Percentiles rank a stretch among this genome's conserved stretches.
Evolutionary conservation across 208 protist genomes (phyloP).

Genomic region (Lotmaria passim): DNA sequence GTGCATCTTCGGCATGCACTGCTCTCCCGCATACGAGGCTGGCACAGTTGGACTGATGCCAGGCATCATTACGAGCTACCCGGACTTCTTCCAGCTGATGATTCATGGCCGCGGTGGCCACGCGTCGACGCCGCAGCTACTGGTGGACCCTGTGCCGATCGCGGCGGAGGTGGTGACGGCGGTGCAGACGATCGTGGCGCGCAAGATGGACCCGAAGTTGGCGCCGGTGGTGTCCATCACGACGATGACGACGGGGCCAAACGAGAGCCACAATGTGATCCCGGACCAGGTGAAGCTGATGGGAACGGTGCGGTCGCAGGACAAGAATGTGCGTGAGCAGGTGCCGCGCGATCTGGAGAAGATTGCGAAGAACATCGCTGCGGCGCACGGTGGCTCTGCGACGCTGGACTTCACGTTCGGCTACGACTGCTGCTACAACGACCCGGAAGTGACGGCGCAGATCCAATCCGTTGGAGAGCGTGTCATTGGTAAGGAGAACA

Average conservation of each 20-base stretch:
- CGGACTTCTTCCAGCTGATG: conserved; percentile 57
- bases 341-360: conserved; percentile 51
- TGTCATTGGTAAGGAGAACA: conserved; percentile 34
- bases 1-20: conserved; percentile 64
- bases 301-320: conserved; percentile 54
- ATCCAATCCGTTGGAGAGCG: conserved; percentile 40
- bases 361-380: conserved; percentile 46
- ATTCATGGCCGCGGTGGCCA: conserved; percentile 62
- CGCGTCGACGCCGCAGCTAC: conserved; percentile 62
- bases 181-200: conserved; percentile 67
- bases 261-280: conserved; percentile 73
- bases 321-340: conserved; percentile 43
- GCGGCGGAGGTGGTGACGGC: conserved; percentile 57
- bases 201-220: conserved; percentile 41
- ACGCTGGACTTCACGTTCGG: conserved; percentile 44
- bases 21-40: conserved; percentile 31
- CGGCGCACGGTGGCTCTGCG: conserved; percentile 49
- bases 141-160: conserved; percentile 66
- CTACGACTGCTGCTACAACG: conserved; percentile 74
- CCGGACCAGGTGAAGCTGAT: conserved; percentile 57
- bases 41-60: conserved; percentile 37
- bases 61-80: conserved; percentile 40
- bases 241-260: conserved; percentile 52
- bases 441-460: conserved; percentile 47
- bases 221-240: conserved; percentile 62